Evolutionary conservation across 2,329 filamentous ascomycete species (phyloP).

Genomic region (Botryotinia narcissicola): DNA sequence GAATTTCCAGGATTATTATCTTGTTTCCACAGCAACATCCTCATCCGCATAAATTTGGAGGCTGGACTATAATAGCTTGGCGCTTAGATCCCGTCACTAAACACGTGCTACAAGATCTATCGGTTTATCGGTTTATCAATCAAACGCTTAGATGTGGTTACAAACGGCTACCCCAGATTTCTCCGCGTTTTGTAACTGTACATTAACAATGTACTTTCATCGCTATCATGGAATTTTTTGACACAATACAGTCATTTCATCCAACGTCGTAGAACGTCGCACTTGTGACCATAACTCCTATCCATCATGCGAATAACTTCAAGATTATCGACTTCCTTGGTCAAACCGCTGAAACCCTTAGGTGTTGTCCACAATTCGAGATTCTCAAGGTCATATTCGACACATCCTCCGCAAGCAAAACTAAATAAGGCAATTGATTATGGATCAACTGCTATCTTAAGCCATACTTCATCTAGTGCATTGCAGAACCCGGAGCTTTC

Average conservation of each 20-base stretch:
- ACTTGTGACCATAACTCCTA: not conserved
- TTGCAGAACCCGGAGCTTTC: slow-evolving; percentile 72
- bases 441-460: slow-evolving; percentile 73
- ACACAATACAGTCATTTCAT: not conserved
- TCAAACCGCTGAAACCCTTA: not conserved
- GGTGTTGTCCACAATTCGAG: not conserved
- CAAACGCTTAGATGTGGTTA: slow-evolving; percentile 11
- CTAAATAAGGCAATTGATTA: slow-evolving; percentile 91
- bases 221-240: not conserved
- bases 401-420: slow-evolving; percentile 53
- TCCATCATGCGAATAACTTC: slow-evolving; percentile 14
- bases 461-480: slow-evolving; percentile 73
- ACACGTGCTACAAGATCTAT: not conserved
- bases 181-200: slow-evolving; percentile 7
- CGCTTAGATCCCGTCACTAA: not conserved
- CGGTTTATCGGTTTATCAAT: not conserved
- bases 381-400: slow-evolving; percentile 32
- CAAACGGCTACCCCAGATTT: slow-evolving; percentile 9
- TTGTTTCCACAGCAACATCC: slow-evolving; percentile 16
- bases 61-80: slow-evolving; percentile 12
- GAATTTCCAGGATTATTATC: slow-evolving; percentile 2
- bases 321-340: not conserved
- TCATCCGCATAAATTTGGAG: slow-evolving; percentile 2
- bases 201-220: slow-evolving; percentile 3
- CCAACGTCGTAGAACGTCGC: slow-evolving; percentile 15